phyloP scores from a whole-genome alignment of 192 early-diverging fungal species.

The Thamnidium elegans region DNA sequence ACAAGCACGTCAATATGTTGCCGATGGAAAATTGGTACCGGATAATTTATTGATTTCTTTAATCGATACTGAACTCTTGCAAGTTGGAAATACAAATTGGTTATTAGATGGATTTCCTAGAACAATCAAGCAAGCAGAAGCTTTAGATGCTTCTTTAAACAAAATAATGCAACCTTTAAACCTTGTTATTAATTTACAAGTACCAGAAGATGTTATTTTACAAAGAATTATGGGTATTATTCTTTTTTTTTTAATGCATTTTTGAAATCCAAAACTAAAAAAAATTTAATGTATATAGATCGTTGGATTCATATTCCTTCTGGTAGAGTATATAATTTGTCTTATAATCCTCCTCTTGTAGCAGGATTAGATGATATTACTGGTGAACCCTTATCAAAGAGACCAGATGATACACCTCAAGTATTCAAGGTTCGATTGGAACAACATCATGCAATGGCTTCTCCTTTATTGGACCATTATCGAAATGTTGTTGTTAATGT shows the following conservation, averaged over 20 bases:
- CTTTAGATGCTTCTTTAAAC: slow-evolving; percentile 61
- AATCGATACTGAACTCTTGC: slow-evolving; percentile 58
- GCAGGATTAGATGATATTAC: slow-evolving; percentile 86
- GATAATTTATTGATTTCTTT: slow-evolving; percentile 70
- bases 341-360: slow-evolving; percentile 87
- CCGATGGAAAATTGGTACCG: slow-evolving; percentile 59
- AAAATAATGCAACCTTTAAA: slow-evolving; percentile 63
- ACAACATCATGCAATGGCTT: slow-evolving; percentile 73
- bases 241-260: background rate
- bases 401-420: slow-evolving; percentile 87
- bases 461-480: slow-evolving; percentile 89
- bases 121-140: slow-evolving; percentile 76
- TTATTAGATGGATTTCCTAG: slow-evolving; percentile 92
- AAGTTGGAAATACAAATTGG: slow-evolving; percentile 57
- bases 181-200: slow-evolving; percentile 85
- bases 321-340: slow-evolving; percentile 91
- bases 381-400: slow-evolving; percentile 85
- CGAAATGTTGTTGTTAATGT: slow-evolving; percentile 60
- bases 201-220: slow-evolving; percentile 88
- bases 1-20: slow-evolving; percentile 53
- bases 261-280: too few relatives aligned
- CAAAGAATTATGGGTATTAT: slow-evolving; percentile 75
- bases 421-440: slow-evolving; percentile 74
- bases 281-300: slow-evolving; percentile 49
- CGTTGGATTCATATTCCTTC: slow-evolving; percentile 91